phyloP scores from a whole-genome alignment of 345 rosid species.

The Salix koriyanagi region DNA sequence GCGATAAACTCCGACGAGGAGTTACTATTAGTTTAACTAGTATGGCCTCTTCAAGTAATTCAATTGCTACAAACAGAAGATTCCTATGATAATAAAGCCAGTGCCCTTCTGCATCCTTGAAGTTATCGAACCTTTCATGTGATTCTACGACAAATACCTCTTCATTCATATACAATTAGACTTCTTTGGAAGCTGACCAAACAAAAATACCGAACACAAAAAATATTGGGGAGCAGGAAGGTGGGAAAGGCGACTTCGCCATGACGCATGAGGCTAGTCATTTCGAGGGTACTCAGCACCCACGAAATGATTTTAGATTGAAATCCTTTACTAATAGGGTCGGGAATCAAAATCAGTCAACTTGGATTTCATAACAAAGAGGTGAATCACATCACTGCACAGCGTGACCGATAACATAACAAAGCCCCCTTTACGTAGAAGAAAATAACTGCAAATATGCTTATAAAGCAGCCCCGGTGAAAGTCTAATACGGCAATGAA shows the following conservation, averaged over 20 bases:
- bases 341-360: no score
- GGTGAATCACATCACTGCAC: neutral
- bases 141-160: neutral
- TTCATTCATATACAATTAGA: neutral
- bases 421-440: neutral
- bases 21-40: neutral
- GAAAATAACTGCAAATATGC: neutral
- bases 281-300: no score
- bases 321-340: no score
- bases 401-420: neutral
- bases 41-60: neutral
- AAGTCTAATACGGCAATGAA: neutral
- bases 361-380: no score
- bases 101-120: neutral
- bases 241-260: no score
- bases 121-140: neutral
- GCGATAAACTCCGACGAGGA: neutral
- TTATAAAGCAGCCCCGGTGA: neutral
- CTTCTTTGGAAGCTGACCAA: neutral
- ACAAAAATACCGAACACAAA: neutral
- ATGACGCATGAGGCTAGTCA: no score
- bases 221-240: neutral
- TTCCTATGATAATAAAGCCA: neutral
- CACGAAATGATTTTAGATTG: no score
- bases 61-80: neutral